A percentile compares a stretch with the other conserved stretches of the same genome.
These are phyloP conservation scores for Spathaspora hagerdaliae DNA, from an alignment of 805 yeast species.

Conservation along the genomic window DNA sequence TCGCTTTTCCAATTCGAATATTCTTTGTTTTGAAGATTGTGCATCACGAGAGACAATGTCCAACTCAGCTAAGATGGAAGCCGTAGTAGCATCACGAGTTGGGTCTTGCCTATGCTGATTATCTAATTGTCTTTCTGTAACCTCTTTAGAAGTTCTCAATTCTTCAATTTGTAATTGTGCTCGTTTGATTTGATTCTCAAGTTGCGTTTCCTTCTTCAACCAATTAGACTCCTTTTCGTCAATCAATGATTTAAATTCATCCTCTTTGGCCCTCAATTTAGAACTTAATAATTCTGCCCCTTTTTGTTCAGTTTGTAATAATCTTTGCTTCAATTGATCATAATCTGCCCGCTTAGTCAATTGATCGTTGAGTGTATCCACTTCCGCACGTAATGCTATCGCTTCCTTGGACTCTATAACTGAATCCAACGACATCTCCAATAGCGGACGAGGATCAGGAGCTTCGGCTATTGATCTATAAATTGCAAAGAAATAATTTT, in stretches of 20 bases:
- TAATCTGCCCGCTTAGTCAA: slow-evolving; percentile 70
- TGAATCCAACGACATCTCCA: slow-evolving; percentile 67
- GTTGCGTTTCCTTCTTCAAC: slow-evolving; percentile 53
- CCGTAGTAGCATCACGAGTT: slow-evolving; percentile 16
- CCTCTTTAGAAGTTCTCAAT: slow-evolving; percentile 59
- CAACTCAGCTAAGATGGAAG: slow-evolving; percentile 46
- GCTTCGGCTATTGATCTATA: slow-evolving; percentile 81
- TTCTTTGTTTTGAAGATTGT: slow-evolving; percentile 64
- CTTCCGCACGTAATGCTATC: slow-evolving; percentile 48
- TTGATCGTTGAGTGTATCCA: slow-evolving; percentile 50
- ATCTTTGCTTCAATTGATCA: slow-evolving; percentile 63
- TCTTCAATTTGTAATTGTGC: slow-evolving; percentile 59
- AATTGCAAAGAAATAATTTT: slow-evolving; percentile 65
- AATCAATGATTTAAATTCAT: slow-evolving; percentile 60
- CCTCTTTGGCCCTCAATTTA: slow-evolving; percentile 65
- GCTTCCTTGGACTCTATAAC: slow-evolving; percentile 53
- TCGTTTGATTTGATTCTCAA: slow-evolving; percentile 46
- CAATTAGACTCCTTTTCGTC: slow-evolving; percentile 75
- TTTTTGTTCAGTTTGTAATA: slow-evolving; percentile 57
- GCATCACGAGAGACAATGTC: slow-evolving; percentile 72
- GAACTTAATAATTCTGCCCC: slow-evolving; percentile 51
- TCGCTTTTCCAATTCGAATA: slow-evolving; percentile 68
- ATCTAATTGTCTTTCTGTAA: slow-evolving; percentile 54
- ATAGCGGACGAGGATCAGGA: slow-evolving; percentile 85
- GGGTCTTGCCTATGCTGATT: slow-evolving; percentile 43